Evolutionary conservation across 148 eudicot genomes (phyloP), one percentile per base, ranked within the genome.

Genomic region (Dianthus caryophyllus): DNA sequence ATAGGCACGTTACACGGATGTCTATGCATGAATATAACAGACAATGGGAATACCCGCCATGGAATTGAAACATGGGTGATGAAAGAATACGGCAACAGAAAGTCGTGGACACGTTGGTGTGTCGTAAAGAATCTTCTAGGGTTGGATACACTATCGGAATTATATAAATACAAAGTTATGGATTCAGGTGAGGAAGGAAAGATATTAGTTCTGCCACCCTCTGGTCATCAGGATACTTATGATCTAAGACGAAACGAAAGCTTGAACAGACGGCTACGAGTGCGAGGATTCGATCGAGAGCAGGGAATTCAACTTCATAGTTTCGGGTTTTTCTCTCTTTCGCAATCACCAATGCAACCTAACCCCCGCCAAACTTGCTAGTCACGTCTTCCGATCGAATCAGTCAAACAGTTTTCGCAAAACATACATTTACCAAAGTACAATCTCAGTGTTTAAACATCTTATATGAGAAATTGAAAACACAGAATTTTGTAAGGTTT

Each of bases 61-160:
- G 64, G 55, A n/a, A 26, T 68, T n/a, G 63, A 68, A 63, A 24
- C 31, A 17, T 55, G 71, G 71, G 39, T 56, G 41, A 57, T 57
- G 72, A 58, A 25, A 54, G 53, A 55, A 25, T 46, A 68, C 29
- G 72, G 72, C 5, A 38, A 25, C 0, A 16, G 21, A 0, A 13
- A 57, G 8, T 57, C 72, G 0, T 68, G 72, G 72, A 46, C 27
- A 12, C 49, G 6, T n/a, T 26, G 9, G 29, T 49, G 36, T 27
- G 55, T 57, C 18, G 7, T 68, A 46, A 44, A 57, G 55, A 51
- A 44, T n/a, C n/a, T n/a, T 1, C 0, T 29, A 5, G 43, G 30
- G 20, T 17, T 30, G 22, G 16, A 58, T 6, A 0, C 17, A 16
- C 22, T n/a, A 30, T 2, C 8, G 16, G 22, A 29, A 16, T n/a